A percentile compares a stretch with the other conserved stretches of the same genome.
These are phyloP conservation scores for Bocquillonia castaneifolia DNA, from an alignment of 441 rosid genomes.

Conservation along the genomic window DNA sequence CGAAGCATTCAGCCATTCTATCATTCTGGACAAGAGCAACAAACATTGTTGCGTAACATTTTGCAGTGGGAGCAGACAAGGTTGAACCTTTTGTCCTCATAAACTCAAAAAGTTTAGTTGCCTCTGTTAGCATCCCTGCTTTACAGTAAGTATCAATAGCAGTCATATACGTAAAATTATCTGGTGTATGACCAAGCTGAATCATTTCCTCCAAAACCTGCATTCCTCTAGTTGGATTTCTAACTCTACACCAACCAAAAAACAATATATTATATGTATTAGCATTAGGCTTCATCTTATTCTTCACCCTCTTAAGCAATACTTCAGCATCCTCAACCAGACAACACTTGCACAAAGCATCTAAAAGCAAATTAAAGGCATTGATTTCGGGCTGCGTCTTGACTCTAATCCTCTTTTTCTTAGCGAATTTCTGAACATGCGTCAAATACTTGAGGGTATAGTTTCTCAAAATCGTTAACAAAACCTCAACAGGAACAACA, in stretches of 20 bases:
- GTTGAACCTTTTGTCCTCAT: constrained; percentile 79
- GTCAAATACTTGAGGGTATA: constrained; percentile 74
- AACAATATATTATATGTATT: constrained; percentile 68
- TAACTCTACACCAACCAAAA: constrained; percentile 88
- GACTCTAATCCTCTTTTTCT: constrained; percentile 75
- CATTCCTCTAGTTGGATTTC: constrained; percentile 67
- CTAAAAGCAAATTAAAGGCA: constrained; percentile 75
- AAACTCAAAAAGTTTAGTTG: constrained; percentile 70
- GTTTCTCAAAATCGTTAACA: constrained; percentile 54
- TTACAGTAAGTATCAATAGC: constrained; percentile 83
- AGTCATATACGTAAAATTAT: constrained; percentile 73
- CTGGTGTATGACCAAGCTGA: constrained; percentile 65
- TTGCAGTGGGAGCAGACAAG: constrained; percentile 80
- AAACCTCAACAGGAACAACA: constrained; percentile 51
- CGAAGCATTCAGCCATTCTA: constrained; percentile 56
- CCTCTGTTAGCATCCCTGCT: constrained; percentile 72
- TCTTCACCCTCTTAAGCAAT: constrained; percentile 51
- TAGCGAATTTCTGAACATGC: constrained; percentile 77
- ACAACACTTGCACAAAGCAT: constrained; percentile 82
- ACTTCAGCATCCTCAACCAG: constrained; percentile 63
- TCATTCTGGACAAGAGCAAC: constrained; percentile 56
- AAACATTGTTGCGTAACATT: constrained; percentile 67
- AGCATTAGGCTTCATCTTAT: constrained; percentile 56
- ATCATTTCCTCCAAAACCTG: constrained; percentile 76
- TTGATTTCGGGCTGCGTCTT: constrained; percentile 88